phyloP scores from a whole-genome alignment of 1,139 yeast genomes.

The Candida gigantensis region DNA sequence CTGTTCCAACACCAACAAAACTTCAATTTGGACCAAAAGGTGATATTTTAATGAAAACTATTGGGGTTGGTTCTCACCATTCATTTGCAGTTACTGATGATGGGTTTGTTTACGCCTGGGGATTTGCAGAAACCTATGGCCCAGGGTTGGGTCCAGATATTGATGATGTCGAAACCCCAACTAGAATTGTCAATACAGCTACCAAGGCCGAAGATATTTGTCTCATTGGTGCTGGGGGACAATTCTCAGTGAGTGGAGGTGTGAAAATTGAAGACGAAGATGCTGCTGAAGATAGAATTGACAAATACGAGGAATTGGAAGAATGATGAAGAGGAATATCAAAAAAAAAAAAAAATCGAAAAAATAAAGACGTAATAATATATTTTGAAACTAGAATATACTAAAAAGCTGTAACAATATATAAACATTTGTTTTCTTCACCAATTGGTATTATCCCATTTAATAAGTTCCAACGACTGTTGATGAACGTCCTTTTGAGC shows the following conservation, averaged over 20 bases:
- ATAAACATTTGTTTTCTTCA: constrained; percentile 19
- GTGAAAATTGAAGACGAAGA: constrained; percentile 62
- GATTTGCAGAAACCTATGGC: constrained; percentile 95
- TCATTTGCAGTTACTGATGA: constrained; percentile 81
- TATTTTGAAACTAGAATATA: no score
- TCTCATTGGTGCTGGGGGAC: constrained; percentile 90
- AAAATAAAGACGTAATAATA: neutral
- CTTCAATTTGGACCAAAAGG: constrained; percentile 39
- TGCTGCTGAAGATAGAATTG: constrained; percentile 57
- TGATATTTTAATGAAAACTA: constrained; percentile 50
- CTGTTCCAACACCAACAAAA: constrained; percentile 84
- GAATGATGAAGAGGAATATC: constrained; percentile 14
- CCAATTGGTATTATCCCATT: constrained; percentile 70
- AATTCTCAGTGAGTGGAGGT: constrained; percentile 88
- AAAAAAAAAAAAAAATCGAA: neutral
- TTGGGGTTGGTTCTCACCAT: constrained; percentile 91
- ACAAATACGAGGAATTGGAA: constrained; percentile 48
- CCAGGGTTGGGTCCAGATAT: constrained; percentile 92
- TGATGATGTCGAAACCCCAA: constrained; percentile 84
- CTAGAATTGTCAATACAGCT: constrained; percentile 89
- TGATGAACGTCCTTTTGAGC: constrained; percentile 83
- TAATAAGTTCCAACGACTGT: constrained; percentile 68
- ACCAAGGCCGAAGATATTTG: constrained; percentile 73
- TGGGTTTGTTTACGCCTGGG: constrained; percentile 94
- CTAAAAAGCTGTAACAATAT: no score